Percentiles rank a stretch among this genome's conserved stretches.
phyloP scores from a whole-genome alignment of 2,329 filamentous ascomycete genomes.

The Paraphoma sp. region DNA sequence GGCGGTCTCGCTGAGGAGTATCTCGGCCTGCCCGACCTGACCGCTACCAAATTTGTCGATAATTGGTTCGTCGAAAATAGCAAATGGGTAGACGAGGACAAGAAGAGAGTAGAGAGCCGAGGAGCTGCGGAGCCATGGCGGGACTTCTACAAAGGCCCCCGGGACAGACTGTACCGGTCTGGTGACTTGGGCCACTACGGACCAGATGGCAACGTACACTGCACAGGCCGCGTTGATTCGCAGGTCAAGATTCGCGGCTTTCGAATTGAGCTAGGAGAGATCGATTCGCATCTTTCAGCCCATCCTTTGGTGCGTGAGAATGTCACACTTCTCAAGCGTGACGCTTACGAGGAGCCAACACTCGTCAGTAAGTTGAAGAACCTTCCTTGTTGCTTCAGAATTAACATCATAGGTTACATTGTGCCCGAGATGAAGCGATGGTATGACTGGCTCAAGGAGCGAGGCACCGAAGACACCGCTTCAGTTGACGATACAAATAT shows the following conservation, averaged over 20 bases:
- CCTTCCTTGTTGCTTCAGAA: not conserved
- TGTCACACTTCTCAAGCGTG: constrained; percentile 82
- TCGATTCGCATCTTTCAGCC: constrained; percentile 80
- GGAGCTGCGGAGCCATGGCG: constrained; percentile 74
- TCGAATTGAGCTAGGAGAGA: constrained; percentile 92
- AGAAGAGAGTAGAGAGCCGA: constrained; percentile 56
- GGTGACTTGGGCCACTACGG: constrained; percentile 85
- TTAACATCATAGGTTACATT: constrained; percentile 64
- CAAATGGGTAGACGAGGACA: constrained; percentile 71
- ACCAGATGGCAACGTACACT: constrained; percentile 74
- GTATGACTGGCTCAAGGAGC: constrained; percentile 68
- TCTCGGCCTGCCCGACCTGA: constrained; percentile 67
- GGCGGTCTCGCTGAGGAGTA: constrained; percentile 86
- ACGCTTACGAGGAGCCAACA: constrained; percentile 83
- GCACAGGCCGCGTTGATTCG: constrained; percentile 80
- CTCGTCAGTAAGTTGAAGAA: constrained; percentile 69
- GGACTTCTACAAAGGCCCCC: constrained; percentile 77
- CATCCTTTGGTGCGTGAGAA: constrained; percentile 81
- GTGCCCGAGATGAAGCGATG: constrained; percentile 82
- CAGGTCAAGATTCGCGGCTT: constrained; percentile 98
- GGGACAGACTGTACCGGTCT: constrained; percentile 85
- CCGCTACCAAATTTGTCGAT: constrained; percentile 74
- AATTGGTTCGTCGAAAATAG: constrained; percentile 86
- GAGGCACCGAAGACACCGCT: constrained; percentile 46
- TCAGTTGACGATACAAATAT: constrained; percentile 56